A percentile compares a stretch with the other conserved stretches of the same genome.
phyloP scores from a whole-genome alignment of 441 rosid genomes.

The Euphorbia schlechtendalii region DNA sequence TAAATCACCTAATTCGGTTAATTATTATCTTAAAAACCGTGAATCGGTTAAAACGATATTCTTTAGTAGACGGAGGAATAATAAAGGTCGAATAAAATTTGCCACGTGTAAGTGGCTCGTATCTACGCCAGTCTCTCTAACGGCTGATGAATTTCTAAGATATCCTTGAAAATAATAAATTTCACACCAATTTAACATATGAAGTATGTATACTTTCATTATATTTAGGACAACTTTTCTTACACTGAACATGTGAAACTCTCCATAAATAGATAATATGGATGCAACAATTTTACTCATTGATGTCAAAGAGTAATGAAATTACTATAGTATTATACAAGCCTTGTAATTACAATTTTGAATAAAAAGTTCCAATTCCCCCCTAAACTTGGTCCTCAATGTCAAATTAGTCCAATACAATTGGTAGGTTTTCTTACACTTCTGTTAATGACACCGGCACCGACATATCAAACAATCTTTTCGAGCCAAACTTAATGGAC shows the following conservation, averaged over 20 bases:
- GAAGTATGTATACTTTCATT: background rate
- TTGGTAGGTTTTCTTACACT: background rate
- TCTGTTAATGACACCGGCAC: too few species aligned
- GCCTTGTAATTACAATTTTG: constrained; percentile 8
- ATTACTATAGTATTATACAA: background rate
- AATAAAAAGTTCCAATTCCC: background rate
- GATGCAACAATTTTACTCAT: background rate
- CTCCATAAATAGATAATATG: background rate
- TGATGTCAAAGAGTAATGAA: background rate
- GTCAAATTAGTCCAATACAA: background rate
- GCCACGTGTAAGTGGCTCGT: too few species aligned
- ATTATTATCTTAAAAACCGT: too few species aligned
- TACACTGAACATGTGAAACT: background rate
- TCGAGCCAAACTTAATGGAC: background rate
- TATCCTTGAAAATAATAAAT: background rate
- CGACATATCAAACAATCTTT: background rate
- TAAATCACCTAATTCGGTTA: too few species aligned
- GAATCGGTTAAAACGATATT: too few species aligned
- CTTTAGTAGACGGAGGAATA: too few species aligned
- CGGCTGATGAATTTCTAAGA: too few species aligned
- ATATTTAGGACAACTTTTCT: background rate
- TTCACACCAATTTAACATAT: background rate
- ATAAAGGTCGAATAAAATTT: too few species aligned
- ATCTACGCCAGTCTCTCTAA: too few species aligned
- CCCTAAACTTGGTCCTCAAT: background rate